phyloP scores from a whole-genome alignment of 1,139 yeast species.

The Debaryomyces psychrophilus region DNA sequence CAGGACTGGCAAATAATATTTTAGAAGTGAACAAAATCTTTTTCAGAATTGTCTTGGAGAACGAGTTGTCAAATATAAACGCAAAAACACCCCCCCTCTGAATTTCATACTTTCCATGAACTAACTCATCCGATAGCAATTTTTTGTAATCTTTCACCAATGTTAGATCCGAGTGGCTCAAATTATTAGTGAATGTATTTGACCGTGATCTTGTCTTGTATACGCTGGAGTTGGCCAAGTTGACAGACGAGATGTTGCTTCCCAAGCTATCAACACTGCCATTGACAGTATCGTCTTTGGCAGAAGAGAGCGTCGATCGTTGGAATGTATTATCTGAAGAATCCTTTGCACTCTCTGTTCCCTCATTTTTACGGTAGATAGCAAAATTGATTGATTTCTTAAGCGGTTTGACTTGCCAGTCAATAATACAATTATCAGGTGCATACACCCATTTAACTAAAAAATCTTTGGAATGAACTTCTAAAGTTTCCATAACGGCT shows the following conservation, averaged over 20 bases:
- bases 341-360: constrained; percentile 13
- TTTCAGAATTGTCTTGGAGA: constrained; percentile 83
- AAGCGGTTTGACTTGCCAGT: constrained; percentile 83
- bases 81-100: constrained; percentile 72
- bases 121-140: constrained; percentile 58
- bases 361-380: constrained; percentile 51
- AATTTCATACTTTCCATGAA: constrained; percentile 64
- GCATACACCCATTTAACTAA: constrained; percentile 89
- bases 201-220: constrained; percentile 42
- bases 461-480: constrained; percentile 85
- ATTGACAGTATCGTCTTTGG: constrained; percentile 8
- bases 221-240: constrained; percentile 21
- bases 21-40: constrained; percentile 71
- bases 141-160: constrained; percentile 48
- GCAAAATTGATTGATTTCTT: constrained; percentile 80
- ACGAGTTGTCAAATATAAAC: constrained; percentile 88
- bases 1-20: constrained; percentile 26
- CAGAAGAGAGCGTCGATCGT: constrained; percentile 7
- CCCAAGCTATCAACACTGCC: constrained; percentile 4
- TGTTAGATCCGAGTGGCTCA: constrained; percentile 41
- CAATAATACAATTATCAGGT: constrained; percentile 64
- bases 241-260: constrained; percentile 11
- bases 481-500: constrained; percentile 73
- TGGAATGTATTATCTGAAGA: not conserved
- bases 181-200: constrained; percentile 35